Base-by-base conservation (phyloP, 2,329 filamentous ascomycete species). In the Trichoderma harzianum region DNA sequence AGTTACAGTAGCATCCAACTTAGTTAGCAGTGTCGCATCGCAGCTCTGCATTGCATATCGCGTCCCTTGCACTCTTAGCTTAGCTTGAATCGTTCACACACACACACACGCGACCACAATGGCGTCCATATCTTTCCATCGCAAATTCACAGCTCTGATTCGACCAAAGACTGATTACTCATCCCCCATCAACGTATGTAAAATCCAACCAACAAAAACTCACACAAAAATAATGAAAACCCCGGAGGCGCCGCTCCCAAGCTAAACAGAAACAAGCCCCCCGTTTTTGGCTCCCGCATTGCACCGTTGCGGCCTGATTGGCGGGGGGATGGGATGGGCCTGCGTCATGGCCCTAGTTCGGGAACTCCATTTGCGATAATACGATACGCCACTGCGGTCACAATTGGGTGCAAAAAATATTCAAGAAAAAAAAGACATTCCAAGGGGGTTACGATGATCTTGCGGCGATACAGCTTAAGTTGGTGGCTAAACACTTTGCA, bases 241-340 rank as follows among this genome's bases (percentile, higher is more conserved):
- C 36, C 36, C 43, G 43, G 53, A 57, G 53, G 26, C 53, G 53
- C 24, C 53, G 43, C 51, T 57, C 7, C 14, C n/a, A n/a, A 12
- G 26, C 53, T 57, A 57, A 28, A 4, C 36, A 7, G 14, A 57
- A 57, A 28, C 7, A 28, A 18, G 53, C 53, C 30, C 28, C 30
- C 32, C 58, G n/a, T 21, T 21, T 21, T 61, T 61, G 32, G 58
- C 30, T 61, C 58, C 58, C 58, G 58, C 36, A 14, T 24, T 36
- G 58, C 30, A 26, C 32, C 58, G 21, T 65, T 51, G 62, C 62
- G 43, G 39, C 62, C 62, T 65, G 62, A 65, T 65, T 53, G 62
- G 62, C 43, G 43, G 62, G n/a, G n/a, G 61, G n/a, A 47, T 26
- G 39, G 47, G 8, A 11, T 7, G 39, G 3, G 36, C 36, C 36